Evolutionary conservation across 352 stramenopile genomes (phyloP).

Genomic region (Elongisporangium anandrum): DNA sequence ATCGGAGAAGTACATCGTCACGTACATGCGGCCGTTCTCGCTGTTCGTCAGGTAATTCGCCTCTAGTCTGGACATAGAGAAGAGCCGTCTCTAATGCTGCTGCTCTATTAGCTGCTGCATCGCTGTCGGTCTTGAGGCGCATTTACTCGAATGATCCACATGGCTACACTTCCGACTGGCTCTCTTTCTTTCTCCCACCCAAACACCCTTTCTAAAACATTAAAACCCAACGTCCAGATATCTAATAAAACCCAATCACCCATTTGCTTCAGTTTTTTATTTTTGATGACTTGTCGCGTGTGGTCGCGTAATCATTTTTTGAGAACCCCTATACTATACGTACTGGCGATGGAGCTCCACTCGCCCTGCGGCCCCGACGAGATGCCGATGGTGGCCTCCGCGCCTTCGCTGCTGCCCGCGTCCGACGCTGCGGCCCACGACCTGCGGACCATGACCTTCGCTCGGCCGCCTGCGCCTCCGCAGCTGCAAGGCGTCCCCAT

Average conservation of each 20-base stretch:
- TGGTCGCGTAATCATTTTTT: neutral
- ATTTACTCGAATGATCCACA: constrained; percentile 33
- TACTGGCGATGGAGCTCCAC: neutral
- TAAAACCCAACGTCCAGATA: neutral
- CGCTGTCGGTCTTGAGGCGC: constrained; percentile 57
- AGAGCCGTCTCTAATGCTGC: too few species aligned
- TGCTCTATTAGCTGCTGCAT: constrained; percentile 53
- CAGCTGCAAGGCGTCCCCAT: neutral
- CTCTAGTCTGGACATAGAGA: too few species aligned
- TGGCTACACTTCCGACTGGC: neutral
- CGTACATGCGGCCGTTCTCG: constrained; percentile 70
- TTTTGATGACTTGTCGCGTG: neutral
- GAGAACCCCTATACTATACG: neutral
- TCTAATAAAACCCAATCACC: neutral
- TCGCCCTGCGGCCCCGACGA: neutral
- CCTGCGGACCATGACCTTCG: neutral
- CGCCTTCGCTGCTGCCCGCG: neutral
- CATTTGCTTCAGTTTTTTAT: neutral
- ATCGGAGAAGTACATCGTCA: constrained; percentile 74
- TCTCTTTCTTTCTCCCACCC: neutral
- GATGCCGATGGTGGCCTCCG: neutral
- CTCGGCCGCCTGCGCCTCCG: neutral
- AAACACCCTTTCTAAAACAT: neutral
- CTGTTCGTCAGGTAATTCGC: constrained; percentile 82
- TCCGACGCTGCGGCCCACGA: neutral